A percentile compares a stretch with the other conserved stretches of the same genome.
Evolutionary conservation across 768 basidiomycete genomes (phyloP).

Genomic region (Termitomyces sp.): DNA sequence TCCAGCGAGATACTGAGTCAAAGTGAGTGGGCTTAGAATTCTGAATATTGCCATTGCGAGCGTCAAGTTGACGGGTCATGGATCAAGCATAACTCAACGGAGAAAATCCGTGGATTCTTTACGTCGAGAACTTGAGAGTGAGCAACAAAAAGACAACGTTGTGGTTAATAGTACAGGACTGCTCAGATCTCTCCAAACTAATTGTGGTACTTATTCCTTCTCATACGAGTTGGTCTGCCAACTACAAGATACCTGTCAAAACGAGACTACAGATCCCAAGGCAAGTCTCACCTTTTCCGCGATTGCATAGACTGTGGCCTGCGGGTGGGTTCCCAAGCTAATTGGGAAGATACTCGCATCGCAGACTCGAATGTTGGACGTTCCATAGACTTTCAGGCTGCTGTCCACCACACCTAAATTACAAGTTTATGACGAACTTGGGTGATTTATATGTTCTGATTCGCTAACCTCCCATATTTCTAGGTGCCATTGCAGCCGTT

Average conservation of each 20-base stretch:
- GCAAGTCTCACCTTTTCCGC: not conserved
- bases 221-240: not conserved
- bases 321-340: not conserved
- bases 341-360: not conserved
- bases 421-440: not conserved
- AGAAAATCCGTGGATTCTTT: no score
- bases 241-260: not conserved
- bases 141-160: no score
- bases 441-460: not conserved
- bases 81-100: no score
- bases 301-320: not conserved
- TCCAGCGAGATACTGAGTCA: no score
- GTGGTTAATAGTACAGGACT: no score
- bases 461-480: not conserved
- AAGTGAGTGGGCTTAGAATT: no score
- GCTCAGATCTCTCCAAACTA: no score
- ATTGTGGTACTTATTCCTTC: no score
- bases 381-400: not conserved
- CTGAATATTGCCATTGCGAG: no score
- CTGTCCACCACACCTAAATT: not conserved
- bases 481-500: not conserved
- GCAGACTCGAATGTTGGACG: not conserved
- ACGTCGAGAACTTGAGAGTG: no score
- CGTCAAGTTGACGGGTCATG: no score
- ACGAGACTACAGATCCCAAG: not conserved